A percentile compares a stretch with the other conserved stretches of the same genome.
phyloP scores from a whole-genome alignment of 2,329 filamentous ascomycete genomes.

The Samsoniella hepiali region DNA sequence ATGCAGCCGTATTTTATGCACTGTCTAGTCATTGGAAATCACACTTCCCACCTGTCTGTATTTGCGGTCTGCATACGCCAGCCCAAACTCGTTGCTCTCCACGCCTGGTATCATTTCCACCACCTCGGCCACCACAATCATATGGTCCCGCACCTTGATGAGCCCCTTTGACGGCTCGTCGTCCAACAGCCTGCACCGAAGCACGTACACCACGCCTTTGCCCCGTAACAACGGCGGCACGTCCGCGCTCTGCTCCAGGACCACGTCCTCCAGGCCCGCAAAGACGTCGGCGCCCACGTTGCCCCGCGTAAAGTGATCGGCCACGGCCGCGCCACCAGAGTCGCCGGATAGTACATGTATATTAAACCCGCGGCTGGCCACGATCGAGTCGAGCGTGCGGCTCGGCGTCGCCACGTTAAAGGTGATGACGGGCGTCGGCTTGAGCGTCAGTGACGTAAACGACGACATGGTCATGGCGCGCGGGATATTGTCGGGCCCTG shows the following conservation, averaged over 20 bases:
- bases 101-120: constrained; percentile 40
- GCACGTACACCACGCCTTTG: constrained; percentile 50
- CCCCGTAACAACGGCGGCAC: constrained; percentile 44
- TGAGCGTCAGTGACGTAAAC: constrained; percentile 53
- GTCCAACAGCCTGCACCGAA: constrained; percentile 41
- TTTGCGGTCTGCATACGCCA: constrained; percentile 48
- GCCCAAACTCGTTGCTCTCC: constrained; percentile 38
- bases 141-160: constrained; percentile 49
- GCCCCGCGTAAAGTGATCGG: constrained; percentile 50
- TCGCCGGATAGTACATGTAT: constrained; percentile 53
- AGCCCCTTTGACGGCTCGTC: constrained; percentile 40
- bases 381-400: constrained; percentile 52
- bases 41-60: constrained; percentile 44
- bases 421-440: constrained; percentile 49
- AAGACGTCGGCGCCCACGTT: constrained; percentile 42
- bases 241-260: constrained; percentile 16
- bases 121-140: constrained; percentile 52
- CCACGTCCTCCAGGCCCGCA: constrained; percentile 32
- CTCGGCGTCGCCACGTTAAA: constrained; percentile 58
- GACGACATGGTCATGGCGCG: constrained; percentile 60
- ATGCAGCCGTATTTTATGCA: neutral
- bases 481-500: constrained; percentile 34
- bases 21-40: constrained; percentile 24
- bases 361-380: constrained; percentile 45
- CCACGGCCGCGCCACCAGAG: constrained; percentile 45